Percentiles rank a stretch among this genome's conserved stretches.
Conservation (phyloP, 2,329 filamentous ascomycete species). For the Cordyceps javanica region DNA sequence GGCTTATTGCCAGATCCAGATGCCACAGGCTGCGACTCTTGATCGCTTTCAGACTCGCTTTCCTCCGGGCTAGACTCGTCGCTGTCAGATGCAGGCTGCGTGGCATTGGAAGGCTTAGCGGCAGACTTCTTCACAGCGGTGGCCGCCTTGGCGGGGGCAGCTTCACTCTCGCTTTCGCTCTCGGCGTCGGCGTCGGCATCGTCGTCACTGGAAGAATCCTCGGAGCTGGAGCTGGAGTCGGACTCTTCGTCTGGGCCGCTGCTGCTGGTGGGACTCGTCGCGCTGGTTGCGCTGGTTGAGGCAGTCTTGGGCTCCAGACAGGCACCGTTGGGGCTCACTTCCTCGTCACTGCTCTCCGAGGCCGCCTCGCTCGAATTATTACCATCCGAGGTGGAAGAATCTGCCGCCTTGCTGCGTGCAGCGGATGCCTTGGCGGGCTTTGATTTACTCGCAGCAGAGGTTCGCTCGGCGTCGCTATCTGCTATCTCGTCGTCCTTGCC, state of each 20-base stretch:
- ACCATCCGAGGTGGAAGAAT: slow-evolving; percentile 14
- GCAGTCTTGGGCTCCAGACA: slow-evolving; percentile 21
- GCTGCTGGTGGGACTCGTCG: slow-evolving; percentile 10
- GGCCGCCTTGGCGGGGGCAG: not conserved
- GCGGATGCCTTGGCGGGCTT: slow-evolving; percentile 11
- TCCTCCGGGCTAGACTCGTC: slow-evolving; percentile 20
- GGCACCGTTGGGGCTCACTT: slow-evolving; percentile 22
- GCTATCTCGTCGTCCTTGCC: slow-evolving; percentile 34
- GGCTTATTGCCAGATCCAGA: slow-evolving; percentile 16
- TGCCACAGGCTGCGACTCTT: slow-evolving; percentile 18
- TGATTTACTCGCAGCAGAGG: slow-evolving; percentile 21
- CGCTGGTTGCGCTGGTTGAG: slow-evolving; percentile 13
- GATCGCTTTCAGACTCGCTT: slow-evolving; percentile 22
- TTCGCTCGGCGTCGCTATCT: slow-evolving; percentile 36
- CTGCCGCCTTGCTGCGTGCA: slow-evolving; percentile 8
- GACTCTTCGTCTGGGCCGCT: slow-evolving; percentile 15
- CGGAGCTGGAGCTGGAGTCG: slow-evolving; percentile 16
- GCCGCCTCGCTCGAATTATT: slow-evolving; percentile 13
- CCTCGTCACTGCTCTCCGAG: slow-evolving; percentile 18
- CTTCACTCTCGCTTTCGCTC: slow-evolving; percentile 12
- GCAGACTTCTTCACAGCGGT: slow-evolving; percentile 7
- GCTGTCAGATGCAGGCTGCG: slow-evolving; percentile 21
- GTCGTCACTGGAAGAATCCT: not conserved
- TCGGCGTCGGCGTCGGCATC: slow-evolving; percentile 5
- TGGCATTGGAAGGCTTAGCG: slow-evolving; percentile 15